Conservation (phyloP, 2,329 filamentous ascomycete genomes). For the Epichloe typhina region DNA sequence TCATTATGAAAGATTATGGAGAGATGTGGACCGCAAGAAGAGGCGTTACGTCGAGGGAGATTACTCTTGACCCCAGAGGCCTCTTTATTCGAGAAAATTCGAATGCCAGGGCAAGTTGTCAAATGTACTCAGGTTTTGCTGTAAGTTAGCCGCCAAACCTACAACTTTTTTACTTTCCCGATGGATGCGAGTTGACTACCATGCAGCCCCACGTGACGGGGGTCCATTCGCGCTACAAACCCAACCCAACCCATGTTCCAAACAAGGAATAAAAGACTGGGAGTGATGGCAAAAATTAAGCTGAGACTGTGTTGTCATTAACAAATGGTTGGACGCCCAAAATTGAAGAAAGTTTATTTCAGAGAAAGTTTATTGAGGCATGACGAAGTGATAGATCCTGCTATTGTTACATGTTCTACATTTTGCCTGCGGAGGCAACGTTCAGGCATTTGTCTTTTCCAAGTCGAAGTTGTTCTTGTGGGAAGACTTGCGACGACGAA, state of each 20-base stretch:
- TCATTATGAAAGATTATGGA: constrained; percentile 46
- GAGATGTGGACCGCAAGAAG: too few species aligned
- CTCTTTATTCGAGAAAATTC: background rate
- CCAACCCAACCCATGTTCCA: background rate
- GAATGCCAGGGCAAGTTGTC: background rate
- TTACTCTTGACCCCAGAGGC: background rate
- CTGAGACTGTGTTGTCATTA: background rate
- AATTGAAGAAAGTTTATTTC: background rate
- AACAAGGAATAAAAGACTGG: background rate
- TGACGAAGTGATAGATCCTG: background rate
- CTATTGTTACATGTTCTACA: constrained; percentile 6
- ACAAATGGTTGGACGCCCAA: background rate
- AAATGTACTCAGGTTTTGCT: background rate
- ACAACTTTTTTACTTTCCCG: constrained; percentile 16
- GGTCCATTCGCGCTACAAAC: background rate
- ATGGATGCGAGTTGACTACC: background rate
- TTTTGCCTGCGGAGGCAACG: background rate
- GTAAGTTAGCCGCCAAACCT: constrained; percentile 9
- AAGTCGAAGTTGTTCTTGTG: constrained; percentile 21
- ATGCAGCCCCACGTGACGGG: constrained; percentile 7
- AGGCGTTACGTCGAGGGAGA: background rate
- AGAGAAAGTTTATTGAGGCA: background rate
- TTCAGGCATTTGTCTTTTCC: constrained; percentile 31
- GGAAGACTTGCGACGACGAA: constrained; percentile 25
- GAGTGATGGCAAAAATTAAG: background rate